phyloP scores from a whole-genome alignment of 2,329 filamentous ascomycete genomes.

The Monosporascus sp. region DNA sequence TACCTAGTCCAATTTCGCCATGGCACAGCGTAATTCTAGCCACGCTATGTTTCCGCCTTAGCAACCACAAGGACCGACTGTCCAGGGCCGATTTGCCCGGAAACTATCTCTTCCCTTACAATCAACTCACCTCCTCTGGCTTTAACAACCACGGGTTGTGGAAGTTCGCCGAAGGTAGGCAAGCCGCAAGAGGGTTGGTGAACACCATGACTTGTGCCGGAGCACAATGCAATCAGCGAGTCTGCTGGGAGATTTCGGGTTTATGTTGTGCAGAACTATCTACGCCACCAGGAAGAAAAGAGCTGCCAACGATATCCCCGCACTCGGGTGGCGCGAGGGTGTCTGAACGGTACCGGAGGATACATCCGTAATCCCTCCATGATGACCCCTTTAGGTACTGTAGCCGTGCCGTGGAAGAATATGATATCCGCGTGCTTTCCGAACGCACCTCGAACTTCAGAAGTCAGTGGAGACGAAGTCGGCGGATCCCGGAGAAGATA shows the following conservation, averaged over 20 bases:
- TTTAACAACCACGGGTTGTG: constrained; percentile 9
- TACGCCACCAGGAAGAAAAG: constrained; percentile 11
- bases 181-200: constrained; percentile 10
- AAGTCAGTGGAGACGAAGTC: constrained; percentile 2
- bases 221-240: background rate
- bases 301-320: constrained; percentile 7
- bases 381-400: constrained; percentile 5
- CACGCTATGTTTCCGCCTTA: constrained; percentile 3
- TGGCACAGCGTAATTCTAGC: constrained; percentile 8
- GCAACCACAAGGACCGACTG: constrained; percentile 4
- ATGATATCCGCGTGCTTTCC: constrained; percentile 5
- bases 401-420: background rate
- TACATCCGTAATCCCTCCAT: constrained; percentile 7
- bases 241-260: background rate
- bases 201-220: constrained; percentile 4
- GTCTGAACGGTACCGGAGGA: constrained; percentile 2
- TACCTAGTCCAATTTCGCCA: constrained; percentile 15
- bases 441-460: constrained; percentile 12
- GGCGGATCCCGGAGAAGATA: constrained; percentile 10
- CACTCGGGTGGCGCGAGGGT: constrained; percentile 4
- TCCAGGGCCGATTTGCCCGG: constrained; percentile 11
- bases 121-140: constrained; percentile 13
- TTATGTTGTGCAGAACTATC: background rate
- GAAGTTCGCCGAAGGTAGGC: constrained; percentile 10
- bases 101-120: background rate